Percentiles rank a stretch among this genome's conserved stretches.
These are phyloP conservation scores for Neurospora sp. DNA, from an alignment of 495 filamentous ascomycete species.

Conservation along the genomic window DNA sequence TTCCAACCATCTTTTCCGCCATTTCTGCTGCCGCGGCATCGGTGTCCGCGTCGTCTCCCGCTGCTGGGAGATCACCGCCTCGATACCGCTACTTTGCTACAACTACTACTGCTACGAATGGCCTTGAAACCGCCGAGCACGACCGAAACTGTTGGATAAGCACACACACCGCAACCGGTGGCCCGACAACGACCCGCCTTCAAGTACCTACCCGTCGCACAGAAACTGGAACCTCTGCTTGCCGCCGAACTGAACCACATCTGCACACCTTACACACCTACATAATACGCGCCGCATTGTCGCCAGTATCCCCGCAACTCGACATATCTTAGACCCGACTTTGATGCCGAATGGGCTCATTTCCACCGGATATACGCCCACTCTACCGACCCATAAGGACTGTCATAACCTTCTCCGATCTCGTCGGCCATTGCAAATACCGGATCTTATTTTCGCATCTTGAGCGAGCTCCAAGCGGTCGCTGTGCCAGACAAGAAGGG, in stretches of 20 bases:
- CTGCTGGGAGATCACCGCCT: slow-evolving; percentile 1
- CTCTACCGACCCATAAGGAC: background rate
- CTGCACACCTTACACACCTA: slow-evolving; percentile 2
- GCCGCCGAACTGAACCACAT: slow-evolving; percentile 2
- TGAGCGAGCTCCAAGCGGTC: background rate
- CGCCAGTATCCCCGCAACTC: slow-evolving; percentile 7
- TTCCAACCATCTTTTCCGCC: background rate
- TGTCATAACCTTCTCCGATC: background rate
- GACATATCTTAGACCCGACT: slow-evolving; percentile 1
- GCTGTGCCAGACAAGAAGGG: background rate
- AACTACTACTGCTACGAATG: slow-evolving; percentile 10
- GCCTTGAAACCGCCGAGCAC: slow-evolving; percentile 12
- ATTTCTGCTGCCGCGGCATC: slow-evolving; percentile 13
- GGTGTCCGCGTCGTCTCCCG: background rate
- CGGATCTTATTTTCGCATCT: background rate
- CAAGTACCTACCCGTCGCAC: background rate
- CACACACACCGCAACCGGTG: slow-evolving; percentile 1
- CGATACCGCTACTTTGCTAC: slow-evolving; percentile 11
- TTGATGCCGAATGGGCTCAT: slow-evolving; percentile 6
- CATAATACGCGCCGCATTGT: slow-evolving; percentile 19
- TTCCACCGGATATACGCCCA: background rate
- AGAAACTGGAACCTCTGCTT: background rate
- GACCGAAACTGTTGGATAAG: slow-evolving; percentile 6
- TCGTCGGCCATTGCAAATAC: background rate
- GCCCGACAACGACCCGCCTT: background rate